phyloP scores from a whole-genome alignment of 208 protist genomes.

The Leishmania gerbilli region DNA sequence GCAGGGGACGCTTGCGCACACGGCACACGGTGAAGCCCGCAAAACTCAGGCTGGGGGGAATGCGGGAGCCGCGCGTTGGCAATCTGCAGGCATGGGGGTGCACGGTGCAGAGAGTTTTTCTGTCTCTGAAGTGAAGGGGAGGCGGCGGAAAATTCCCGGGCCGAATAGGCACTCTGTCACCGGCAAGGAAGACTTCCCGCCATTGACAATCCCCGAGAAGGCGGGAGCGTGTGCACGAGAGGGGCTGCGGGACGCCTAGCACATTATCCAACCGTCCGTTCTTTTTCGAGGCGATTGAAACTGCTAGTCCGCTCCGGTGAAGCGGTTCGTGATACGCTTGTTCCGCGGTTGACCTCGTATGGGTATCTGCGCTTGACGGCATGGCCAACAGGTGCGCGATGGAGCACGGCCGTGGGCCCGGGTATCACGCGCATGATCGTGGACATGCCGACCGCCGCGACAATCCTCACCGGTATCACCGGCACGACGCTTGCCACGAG shows the following conservation, averaged over 20 bases:
- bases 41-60: background rate
- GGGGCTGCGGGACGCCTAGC: background rate
- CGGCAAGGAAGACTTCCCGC: background rate
- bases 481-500: background rate
- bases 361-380: background rate
- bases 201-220: background rate
- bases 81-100: background rate
- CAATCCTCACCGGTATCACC: background rate
- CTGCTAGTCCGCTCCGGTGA: background rate
- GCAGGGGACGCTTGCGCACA: background rate
- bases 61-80: background rate
- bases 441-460: background rate
- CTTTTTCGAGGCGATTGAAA: background rate
- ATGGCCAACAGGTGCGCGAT: conserved; percentile 19
- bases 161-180: conserved; percentile 1
- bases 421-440: background rate
- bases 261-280: background rate
- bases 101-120: background rate
- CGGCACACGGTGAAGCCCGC: background rate
- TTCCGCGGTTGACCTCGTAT: background rate
- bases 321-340: background rate
- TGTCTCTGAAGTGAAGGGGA: background rate
- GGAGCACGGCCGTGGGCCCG: conserved; percentile 1
- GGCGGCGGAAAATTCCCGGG: conserved; percentile 31
- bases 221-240: background rate